A percentile compares a stretch with the other conserved stretches of the same genome.
These are phyloP conservation scores for Fusarium poae DNA, from an alignment of 2,329 filamentous ascomycete genomes.

Conservation along the genomic window DNA sequence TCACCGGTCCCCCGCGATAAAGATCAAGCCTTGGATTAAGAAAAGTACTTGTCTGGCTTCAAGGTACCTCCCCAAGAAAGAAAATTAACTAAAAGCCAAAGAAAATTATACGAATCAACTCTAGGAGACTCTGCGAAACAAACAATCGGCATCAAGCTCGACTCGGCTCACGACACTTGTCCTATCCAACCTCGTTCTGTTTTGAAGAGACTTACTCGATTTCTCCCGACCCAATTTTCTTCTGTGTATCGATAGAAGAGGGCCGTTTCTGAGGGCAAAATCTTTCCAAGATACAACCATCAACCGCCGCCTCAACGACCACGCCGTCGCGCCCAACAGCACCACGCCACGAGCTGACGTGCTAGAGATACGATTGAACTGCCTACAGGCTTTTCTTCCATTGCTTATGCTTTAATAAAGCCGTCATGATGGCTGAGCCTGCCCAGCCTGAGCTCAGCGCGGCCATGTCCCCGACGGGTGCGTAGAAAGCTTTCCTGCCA, in stretches of 20 bases:
- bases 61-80: not conserved
- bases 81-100: not conserved
- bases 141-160: not conserved
- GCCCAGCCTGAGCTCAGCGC: slow-evolving; percentile 54
- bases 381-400: slow-evolving; percentile 1
- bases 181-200: slow-evolving; percentile 11
- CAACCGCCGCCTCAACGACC: slow-evolving; percentile 44
- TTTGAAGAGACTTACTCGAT: slow-evolving; percentile 38
- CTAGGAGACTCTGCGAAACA: not conserved
- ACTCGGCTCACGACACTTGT: too few species aligned
- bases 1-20: slow-evolving; percentile 19
- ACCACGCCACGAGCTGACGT: slow-evolving; percentile 39
- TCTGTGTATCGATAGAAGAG: slow-evolving; percentile 56
- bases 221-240: slow-evolving; percentile 45
- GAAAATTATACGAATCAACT: slow-evolving; percentile 3
- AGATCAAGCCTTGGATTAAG: slow-evolving; percentile 6
- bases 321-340: slow-evolving; percentile 40
- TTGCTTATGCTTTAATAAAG: slow-evolving; percentile 48
- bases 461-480: slow-evolving; percentile 54
- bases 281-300: slow-evolving; percentile 55
- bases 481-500: slow-evolving; percentile 41
- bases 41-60: slow-evolving; percentile 5
- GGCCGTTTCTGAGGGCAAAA: slow-evolving; percentile 50
- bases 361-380: slow-evolving; percentile 32
- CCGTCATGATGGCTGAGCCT: slow-evolving; percentile 58